A percentile compares a stretch with the other conserved stretches of the same genome.
Evolutionary conservation across 2,329 filamentous ascomycete genomes (phyloP).

Genomic region (Xylariaceae sp.): DNA sequence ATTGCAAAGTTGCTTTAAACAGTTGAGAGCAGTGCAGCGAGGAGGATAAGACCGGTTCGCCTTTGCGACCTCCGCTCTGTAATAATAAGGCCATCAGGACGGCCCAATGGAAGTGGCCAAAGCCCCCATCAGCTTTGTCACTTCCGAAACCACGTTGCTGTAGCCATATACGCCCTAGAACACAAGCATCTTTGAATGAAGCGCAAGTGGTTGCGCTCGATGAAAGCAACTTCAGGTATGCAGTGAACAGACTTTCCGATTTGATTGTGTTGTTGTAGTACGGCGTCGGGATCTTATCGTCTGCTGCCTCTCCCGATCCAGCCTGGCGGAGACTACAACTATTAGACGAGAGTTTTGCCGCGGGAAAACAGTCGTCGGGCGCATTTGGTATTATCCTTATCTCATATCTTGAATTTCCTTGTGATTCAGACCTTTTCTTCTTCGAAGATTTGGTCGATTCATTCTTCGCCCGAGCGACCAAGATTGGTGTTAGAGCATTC

Average conservation of each 20-base stretch:
- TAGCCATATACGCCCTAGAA: conserved; percentile 85
- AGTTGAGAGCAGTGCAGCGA: conserved; percentile 88
- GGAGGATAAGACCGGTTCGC: conserved; percentile 67
- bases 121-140: conserved; percentile 70
- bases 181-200: conserved; percentile 76
- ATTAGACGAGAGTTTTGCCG: conserved; percentile 64
- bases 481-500: conserved; percentile 71
- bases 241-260: conserved; percentile 67
- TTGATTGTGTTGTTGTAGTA: conserved; percentile 88
- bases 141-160: conserved; percentile 78
- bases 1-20: conserved; percentile 92
- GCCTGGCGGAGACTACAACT: conserved; percentile 66
- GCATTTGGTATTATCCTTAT: conserved; percentile 77
- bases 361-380: conserved; percentile 64
- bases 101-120: conserved; percentile 91
- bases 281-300: conserved; percentile 55
- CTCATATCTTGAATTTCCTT: conserved; percentile 40
- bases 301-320: conserved; percentile 40
- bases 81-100: conserved; percentile 75
- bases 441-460: conserved; percentile 22
- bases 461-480: conserved; percentile 40
- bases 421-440: conserved; percentile 15
- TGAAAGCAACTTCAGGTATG: conserved; percentile 73
- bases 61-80: conserved; percentile 69
- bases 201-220: conserved; percentile 64